Conservation (phyloP, 257 asterid genomes). For the Petunia axillaris region DNA sequence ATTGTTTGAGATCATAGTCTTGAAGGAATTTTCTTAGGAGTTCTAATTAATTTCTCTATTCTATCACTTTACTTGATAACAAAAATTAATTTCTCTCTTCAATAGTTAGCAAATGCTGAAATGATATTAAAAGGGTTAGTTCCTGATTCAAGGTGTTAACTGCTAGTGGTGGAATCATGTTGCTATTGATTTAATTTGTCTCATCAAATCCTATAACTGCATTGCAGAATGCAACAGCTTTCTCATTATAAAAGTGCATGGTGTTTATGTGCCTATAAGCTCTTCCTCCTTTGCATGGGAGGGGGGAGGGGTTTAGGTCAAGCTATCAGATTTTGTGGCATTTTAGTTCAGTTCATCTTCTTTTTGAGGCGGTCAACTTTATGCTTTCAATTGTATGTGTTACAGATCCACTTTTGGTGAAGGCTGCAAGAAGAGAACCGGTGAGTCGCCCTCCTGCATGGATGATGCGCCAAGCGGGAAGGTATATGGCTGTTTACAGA, state of each 20-base stretch:
- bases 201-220: neutral
- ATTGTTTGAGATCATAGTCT: neutral
- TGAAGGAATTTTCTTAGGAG: neutral
- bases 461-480: slow-evolving; percentile 99
- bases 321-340: slow-evolving; percentile 6
- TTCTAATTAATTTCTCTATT: neutral
- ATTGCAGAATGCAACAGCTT: neutral
- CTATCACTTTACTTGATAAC: no score
- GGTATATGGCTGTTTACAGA: slow-evolving; percentile 93
- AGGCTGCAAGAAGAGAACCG: slow-evolving; percentile 87
- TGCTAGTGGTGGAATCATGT: neutral
- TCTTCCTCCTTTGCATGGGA: neutral
- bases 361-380: slow-evolving; percentile 19
- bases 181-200: neutral
- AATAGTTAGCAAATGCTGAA: neutral
- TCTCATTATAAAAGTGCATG: neutral
- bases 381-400: slow-evolving; percentile 26
- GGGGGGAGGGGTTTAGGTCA: neutral
- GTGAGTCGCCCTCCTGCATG: slow-evolving; percentile 96
- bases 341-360: neutral
- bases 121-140: neutral
- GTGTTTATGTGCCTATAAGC: neutral
- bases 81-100: neutral
- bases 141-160: neutral
- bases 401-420: slow-evolving; percentile 90